A percentile compares a stretch with the other conserved stretches of the same genome.
Conservation (phyloP, 1,139 yeast genomes). For the Starmera stellimalicola region DNA sequence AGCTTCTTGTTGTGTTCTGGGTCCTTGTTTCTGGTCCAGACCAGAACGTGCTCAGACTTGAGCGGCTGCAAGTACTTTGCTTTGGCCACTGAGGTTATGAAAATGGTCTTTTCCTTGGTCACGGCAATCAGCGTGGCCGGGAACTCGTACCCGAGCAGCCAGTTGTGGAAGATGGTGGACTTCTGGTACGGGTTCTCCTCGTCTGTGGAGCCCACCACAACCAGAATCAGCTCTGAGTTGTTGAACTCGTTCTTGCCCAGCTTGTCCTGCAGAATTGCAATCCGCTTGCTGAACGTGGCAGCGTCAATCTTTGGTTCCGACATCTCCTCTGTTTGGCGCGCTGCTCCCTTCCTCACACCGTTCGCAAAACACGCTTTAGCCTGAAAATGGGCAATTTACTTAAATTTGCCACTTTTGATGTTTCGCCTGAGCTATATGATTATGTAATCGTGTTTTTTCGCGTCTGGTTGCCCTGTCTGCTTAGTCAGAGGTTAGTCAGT, state of each 20-base stretch:
- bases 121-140: conserved; percentile 78
- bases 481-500: too few species aligned
- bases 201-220: conserved; percentile 75
- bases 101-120: conserved; percentile 47
- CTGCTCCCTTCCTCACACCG: too few species aligned
- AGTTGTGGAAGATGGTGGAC: conserved; percentile 79
- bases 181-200: conserved; percentile 88
- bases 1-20: conserved; percentile 61
- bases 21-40: conserved; percentile 75
- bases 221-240: conserved; percentile 46
- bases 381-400: too few species aligned
- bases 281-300: conserved; percentile 27
- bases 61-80: conserved; percentile 67
- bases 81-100: conserved; percentile 82
- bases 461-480: too few species aligned
- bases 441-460: too few species aligned
- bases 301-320: conserved; percentile 32
- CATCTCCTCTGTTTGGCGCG: conserved; percentile 12
- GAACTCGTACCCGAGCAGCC: conserved; percentile 93
- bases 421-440: too few species aligned
- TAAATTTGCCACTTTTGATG: too few species aligned
- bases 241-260: conserved; percentile 27
- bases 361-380: too few species aligned
- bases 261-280: conserved; percentile 21
- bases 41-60: conserved; percentile 39